Conservation (phyloP, 805 yeast genomes). For the Jamesozyma lodderae region DNA sequence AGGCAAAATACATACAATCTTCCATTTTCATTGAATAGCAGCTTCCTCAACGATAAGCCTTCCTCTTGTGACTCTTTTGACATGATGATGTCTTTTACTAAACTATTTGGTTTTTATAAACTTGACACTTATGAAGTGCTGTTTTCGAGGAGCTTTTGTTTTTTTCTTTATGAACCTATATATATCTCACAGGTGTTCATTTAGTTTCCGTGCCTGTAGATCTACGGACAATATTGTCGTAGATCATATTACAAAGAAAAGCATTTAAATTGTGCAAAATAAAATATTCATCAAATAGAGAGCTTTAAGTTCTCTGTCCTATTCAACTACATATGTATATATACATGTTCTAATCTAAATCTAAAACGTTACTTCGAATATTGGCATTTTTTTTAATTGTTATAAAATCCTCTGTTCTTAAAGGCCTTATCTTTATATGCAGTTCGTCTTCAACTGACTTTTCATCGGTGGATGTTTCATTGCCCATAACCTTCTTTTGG, state of each 20-base stretch:
- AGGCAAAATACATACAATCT: slow-evolving; percentile 63
- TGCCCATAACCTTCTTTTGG: slow-evolving; percentile 2
- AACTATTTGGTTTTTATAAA: no score
- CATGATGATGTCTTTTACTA: slow-evolving; percentile 5
- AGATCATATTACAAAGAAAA: no score
- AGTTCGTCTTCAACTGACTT: slow-evolving; percentile 24
- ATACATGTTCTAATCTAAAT: slow-evolving; percentile 1
- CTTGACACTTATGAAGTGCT: no score
- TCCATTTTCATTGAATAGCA: slow-evolving; percentile 69
- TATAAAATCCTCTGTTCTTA: slow-evolving; percentile 54
- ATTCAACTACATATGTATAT: neutral
- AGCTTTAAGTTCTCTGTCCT: no score
- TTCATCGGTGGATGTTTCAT: neutral
- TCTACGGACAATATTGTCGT: no score
- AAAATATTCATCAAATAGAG: no score
- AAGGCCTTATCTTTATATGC: slow-evolving; percentile 46
- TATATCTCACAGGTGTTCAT: no score
- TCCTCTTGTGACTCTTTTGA: slow-evolving; percentile 2
- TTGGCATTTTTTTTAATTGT: slow-evolving; percentile 21
- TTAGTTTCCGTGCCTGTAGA: no score
- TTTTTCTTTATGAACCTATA: no score
- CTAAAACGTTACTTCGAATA: slow-evolving; percentile 17
- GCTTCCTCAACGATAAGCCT: neutral
- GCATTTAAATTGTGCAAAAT: no score
- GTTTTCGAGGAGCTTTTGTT: no score